Conservation (phyloP, 1,284 basidiomycete species). For the Exobasidium cylindrosporum region DNA sequence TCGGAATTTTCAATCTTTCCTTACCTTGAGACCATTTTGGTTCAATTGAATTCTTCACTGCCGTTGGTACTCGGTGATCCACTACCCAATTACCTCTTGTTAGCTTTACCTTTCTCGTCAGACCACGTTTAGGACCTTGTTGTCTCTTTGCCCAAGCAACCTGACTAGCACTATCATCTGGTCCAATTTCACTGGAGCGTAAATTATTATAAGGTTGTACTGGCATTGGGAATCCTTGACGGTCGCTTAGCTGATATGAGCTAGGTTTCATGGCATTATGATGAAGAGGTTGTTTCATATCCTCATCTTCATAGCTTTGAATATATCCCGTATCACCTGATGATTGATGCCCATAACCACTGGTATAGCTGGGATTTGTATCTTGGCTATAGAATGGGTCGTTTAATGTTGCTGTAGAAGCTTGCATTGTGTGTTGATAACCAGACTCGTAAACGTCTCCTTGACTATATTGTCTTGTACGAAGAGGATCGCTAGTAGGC, state of each 20-base stretch:
- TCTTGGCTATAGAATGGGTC: constrained; percentile 10
- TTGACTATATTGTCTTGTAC: neutral
- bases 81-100: constrained; percentile 62
- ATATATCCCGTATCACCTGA: constrained; percentile 3
- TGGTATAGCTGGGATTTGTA: constrained; percentile 13
- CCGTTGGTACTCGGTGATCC: constrained; percentile 71
- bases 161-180: constrained; percentile 20
- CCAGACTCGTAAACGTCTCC: neutral
- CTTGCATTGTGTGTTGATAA: neutral
- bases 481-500: constrained; percentile 1
- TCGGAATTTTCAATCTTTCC: constrained; percentile 28
- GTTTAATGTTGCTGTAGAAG: constrained; percentile 6
- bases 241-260: neutral
- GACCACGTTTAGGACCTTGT: constrained; percentile 55
- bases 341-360: constrained; percentile 8
- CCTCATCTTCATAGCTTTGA: constrained; percentile 26
- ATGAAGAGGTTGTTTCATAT: constrained; percentile 34
- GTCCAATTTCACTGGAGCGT: constrained; percentile 26
- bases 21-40: constrained; percentile 66
- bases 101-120: constrained; percentile 77
- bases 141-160: constrained; percentile 54
- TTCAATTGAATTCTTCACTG: constrained; percentile 80
- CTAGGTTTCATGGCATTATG: neutral
- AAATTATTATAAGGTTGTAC: constrained; percentile 22
- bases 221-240: constrained; percentile 15